Evolutionary conservation across 768 basidiomycete species (phyloP), one percentile per base, ranked within the genome.

Genomic region (Naganishia randhawae): DNA sequence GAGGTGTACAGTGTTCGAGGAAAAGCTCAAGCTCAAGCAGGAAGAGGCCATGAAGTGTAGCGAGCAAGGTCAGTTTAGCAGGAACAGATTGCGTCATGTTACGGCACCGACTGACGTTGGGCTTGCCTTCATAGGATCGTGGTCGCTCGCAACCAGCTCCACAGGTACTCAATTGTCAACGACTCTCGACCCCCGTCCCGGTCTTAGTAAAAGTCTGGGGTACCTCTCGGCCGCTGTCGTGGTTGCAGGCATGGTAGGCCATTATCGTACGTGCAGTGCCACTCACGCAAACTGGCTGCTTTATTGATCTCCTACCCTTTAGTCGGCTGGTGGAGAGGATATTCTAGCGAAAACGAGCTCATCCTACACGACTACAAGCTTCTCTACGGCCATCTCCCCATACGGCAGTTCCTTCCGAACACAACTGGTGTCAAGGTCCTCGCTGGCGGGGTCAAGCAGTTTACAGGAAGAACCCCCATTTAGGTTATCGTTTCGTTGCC

Each of bases 1-100:
- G 57, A 39, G 57, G 25, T 61, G 57, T 42, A 61, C 57, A 10
- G 19, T 61, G 39, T 39, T 61, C 7, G 57, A 61, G 57, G 57
- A 61, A 27, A 61, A 61, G 57, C 39, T 61, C 22, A 39, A 29
- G 35, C 16, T 61, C 57, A 41, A 25, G 37, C 57, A 61, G 37
- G 57, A 41, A 14, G 37, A 61, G 57, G 57, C 57, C 22, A 61
- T 61, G 37, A 39, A 41, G 29, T 6, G 1, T 41, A 22, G 45
- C n/a, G 37, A 41, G 57, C n/a, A 8, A 25, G 39, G 35, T 41
- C 6, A 10, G 9, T 51, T 31, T 8, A 16, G 16, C 31, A 29
- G 8, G 29, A 52, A 31, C n/a, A n/a, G n/a, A n/a, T n/a, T n/a
- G 13, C 8, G 9, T 4, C 7, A 33, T 19, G 3, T 2, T 11